These are phyloP conservation scores for Cornus florida DNA, from an alignment of 148 eudicot genomes.

Conservation along the genomic window DNA sequence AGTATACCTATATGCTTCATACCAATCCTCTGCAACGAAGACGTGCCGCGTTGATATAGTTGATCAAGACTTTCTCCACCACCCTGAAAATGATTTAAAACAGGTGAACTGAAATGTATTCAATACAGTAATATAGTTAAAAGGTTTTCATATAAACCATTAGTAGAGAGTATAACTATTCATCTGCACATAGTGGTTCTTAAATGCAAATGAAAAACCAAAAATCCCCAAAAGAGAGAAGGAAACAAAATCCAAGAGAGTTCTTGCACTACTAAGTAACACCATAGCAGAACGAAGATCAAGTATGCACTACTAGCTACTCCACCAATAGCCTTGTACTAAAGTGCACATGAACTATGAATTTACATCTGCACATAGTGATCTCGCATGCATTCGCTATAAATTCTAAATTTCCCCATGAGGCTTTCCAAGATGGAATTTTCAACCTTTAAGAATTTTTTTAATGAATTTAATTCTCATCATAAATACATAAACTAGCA, in stretches of 20 bases:
- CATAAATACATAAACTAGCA: neutral
- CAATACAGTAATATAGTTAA: neutral
- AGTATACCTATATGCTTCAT: constrained; percentile 49
- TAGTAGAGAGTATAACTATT: neutral
- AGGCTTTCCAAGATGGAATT: neutral
- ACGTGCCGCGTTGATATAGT: constrained; percentile 51
- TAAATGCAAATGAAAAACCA: neutral
- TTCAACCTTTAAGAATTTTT: neutral
- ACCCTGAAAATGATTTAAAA: constrained; percentile 10
- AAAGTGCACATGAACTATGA: neutral
- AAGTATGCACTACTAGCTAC: neutral
- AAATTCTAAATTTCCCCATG: neutral
- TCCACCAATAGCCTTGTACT: neutral
- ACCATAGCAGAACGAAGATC: neutral
- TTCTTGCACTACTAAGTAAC: neutral
- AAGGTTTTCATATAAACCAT: neutral
- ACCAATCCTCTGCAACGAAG: constrained; percentile 43
- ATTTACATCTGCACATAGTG: neutral
- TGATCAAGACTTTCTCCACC: constrained; percentile 70
- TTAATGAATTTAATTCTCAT: too few relatives aligned
- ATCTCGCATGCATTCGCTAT: neutral
- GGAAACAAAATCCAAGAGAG: neutral
- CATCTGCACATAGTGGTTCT: neutral
- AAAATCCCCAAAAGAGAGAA: too few relatives aligned
- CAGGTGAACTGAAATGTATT: neutral